A percentile compares a stretch with the other conserved stretches of the same genome.
phyloP scores from a whole-genome alignment of 2,329 filamentous ascomycete genomes.

The Ceratocystis huliohia region DNA sequence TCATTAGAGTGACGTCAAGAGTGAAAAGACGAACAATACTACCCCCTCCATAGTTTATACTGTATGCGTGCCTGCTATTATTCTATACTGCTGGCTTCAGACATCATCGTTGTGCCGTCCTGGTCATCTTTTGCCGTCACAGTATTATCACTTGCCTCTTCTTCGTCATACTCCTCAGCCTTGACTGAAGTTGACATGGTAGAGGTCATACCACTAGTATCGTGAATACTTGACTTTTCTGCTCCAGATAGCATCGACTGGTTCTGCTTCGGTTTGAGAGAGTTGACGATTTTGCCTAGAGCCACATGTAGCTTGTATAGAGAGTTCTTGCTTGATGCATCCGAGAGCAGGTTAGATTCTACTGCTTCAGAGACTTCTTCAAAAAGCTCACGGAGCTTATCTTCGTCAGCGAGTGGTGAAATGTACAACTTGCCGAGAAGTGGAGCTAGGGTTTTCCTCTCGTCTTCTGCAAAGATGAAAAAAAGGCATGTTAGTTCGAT shows the following conservation, averaged over 20 bases:
- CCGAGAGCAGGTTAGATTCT: slow-evolving; percentile 46
- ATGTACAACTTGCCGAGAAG: slow-evolving; percentile 76
- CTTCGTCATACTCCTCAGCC: slow-evolving; percentile 16
- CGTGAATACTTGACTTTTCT: slow-evolving; percentile 10
- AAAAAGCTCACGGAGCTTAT: slow-evolving; percentile 46
- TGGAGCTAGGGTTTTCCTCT: slow-evolving; percentile 67
- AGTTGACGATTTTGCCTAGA: slow-evolving; percentile 55
- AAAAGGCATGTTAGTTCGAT: slow-evolving; percentile 25
- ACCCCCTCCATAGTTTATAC: neutral
- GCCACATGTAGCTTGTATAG: slow-evolving; percentile 56
- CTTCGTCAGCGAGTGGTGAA: slow-evolving; percentile 49
- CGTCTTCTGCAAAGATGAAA: slow-evolving; percentile 48
- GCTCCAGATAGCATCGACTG: slow-evolving; percentile 27
- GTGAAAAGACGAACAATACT: neutral
- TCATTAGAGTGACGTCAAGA: neutral
- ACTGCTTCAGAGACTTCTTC: slow-evolving; percentile 48
- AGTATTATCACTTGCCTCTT: slow-evolving; percentile 16
- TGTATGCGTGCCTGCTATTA: neutral
- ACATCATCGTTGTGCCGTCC: slow-evolving; percentile 16
- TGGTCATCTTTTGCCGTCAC: slow-evolving; percentile 9
- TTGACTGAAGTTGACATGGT: slow-evolving; percentile 2
- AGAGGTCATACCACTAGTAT: slow-evolving; percentile 9
- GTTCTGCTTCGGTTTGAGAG: slow-evolving; percentile 37
- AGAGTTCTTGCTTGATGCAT: slow-evolving; percentile 49
- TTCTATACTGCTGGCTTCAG: slow-evolving; percentile 16